Evolutionary conservation across 2,329 filamentous ascomycete genomes (phyloP), one percentile per base, ranked within the genome.

Genomic region (Sporothrix humicola): DNA sequence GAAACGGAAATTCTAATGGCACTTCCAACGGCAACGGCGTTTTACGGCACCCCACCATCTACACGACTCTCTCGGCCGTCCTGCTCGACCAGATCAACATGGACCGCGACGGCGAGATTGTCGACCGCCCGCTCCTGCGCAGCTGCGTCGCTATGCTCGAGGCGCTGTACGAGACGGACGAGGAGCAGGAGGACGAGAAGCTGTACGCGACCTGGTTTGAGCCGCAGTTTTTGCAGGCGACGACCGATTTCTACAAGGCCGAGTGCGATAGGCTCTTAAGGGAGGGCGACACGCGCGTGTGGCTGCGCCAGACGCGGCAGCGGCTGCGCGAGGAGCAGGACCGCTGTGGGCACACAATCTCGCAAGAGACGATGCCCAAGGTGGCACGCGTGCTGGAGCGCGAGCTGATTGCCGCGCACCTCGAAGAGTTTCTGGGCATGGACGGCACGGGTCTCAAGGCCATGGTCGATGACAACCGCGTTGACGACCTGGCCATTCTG

Each of bases 71-170:
- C 37, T 93, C 93, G 78, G 89, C 90, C 6, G 93, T 97, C 15
- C 88, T 98, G 44, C 87, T 98, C 2, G 95, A 97, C 76, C 93
- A 98, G 82, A 92, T 99, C 76, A 90, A 92, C 75, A 94, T 98
- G 90, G 96, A 98, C 81, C 88, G 96, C 42, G 91, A 94, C 74
- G 96, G 95, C 42, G 94, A 98, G 78, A 88, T 93, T 15, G 95
- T 98, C 75, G 93, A 98, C 81, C 91, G 93, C 77, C 88, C 89
- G 50, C 85, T 97, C 4, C 89, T 98, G 77, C 92, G 93, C 77
- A 92, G 93, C 70, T 95, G 93, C 80, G 88, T 94, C 2, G 91
- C 92, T 77, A 98, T 99, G 94, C 87, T 99, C 6, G 95, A 97
- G 79, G 90, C 90, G 8, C 86, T 99, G 0, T 97, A 97, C 80